A percentile compares a stretch with the other conserved stretches of the same genome.
These are phyloP conservation scores for Volvariella surrecta DNA, from an alignment of 1,284 basidiomycete species.

Conservation along the genomic window DNA sequence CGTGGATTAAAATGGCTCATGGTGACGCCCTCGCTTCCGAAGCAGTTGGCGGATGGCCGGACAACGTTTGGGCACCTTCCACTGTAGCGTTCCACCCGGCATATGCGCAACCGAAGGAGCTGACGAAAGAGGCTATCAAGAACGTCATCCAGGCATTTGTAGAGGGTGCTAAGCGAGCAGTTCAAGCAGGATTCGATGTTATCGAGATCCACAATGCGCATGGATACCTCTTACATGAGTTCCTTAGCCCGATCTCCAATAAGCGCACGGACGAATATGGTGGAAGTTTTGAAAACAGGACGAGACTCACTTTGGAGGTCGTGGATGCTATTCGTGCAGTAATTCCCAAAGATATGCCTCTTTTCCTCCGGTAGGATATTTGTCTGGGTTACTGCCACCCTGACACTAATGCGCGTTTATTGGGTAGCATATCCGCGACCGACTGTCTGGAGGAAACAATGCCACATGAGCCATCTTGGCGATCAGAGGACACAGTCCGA, in stretches of 20 bases:
- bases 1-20: slow-evolving; percentile 56
- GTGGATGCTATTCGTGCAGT: slow-evolving; percentile 11
- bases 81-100: slow-evolving; percentile 38
- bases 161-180: slow-evolving; percentile 42
- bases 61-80: slow-evolving; percentile 40
- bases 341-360: slow-evolving; percentile 41
- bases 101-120: slow-evolving; percentile 47
- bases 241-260: slow-evolving; percentile 14
- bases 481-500: slow-evolving; percentile 48
- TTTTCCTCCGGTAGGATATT: slow-evolving; percentile 67
- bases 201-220: slow-evolving; percentile 43
- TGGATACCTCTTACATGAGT: slow-evolving; percentile 14
- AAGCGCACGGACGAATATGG: slow-evolving; percentile 14
- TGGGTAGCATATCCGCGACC: slow-evolving; percentile 42
- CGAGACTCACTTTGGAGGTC: slow-evolving; percentile 13
- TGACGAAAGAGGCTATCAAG: slow-evolving; percentile 42
- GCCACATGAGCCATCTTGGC: slow-evolving; percentile 46
- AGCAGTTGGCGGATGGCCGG: slow-evolving; percentile 54
- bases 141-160: slow-evolving; percentile 51
- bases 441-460: slow-evolving; percentile 52
- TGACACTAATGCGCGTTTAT: too few species aligned
- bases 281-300: slow-evolving; percentile 15
- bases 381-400: too few species aligned
- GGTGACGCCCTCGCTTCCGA: slow-evolving; percentile 23
- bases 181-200: slow-evolving; percentile 54